Conservation (phyloP, 129 eudicot species). For the Arctium minus region DNA sequence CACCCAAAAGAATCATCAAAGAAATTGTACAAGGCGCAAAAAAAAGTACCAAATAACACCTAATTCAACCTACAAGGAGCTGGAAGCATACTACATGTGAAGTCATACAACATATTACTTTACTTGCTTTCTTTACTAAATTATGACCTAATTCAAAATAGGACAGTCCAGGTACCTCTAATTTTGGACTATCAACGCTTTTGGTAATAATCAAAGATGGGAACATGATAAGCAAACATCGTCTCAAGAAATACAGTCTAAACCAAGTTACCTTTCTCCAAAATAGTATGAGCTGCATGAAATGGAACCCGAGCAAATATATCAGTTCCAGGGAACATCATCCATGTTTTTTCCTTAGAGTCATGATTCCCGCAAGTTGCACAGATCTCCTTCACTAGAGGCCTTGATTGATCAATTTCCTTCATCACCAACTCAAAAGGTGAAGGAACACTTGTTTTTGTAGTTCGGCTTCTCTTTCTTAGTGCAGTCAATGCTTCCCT, state of each 20-base stretch:
- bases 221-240: background rate
- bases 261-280: conserved; percentile 59
- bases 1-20: background rate
- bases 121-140: background rate
- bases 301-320: conserved; percentile 67
- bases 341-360: conserved; percentile 63
- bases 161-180: background rate
- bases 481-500: conserved; percentile 90
- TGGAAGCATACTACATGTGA: no score
- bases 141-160: background rate
- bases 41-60: background rate
- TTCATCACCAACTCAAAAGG: conserved; percentile 85
- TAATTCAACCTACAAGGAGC: background rate
- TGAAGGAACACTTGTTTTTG: conserved; percentile 73
- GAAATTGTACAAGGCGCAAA: background rate
- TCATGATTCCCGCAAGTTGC: conserved; percentile 85
- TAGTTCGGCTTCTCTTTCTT: conserved; percentile 71
- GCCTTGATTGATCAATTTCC: conserved; percentile 55
- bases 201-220: background rate
- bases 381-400: conserved; percentile 77
- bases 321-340: conserved; percentile 79
- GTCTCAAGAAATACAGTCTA: background rate
- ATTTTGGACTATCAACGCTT: background rate
- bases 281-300: conserved; percentile 83
- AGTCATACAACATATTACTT: background rate